Evolutionary conservation across 208 protist genomes (phyloP).

Genomic region (Trypanosoma cruzi): DNA sequence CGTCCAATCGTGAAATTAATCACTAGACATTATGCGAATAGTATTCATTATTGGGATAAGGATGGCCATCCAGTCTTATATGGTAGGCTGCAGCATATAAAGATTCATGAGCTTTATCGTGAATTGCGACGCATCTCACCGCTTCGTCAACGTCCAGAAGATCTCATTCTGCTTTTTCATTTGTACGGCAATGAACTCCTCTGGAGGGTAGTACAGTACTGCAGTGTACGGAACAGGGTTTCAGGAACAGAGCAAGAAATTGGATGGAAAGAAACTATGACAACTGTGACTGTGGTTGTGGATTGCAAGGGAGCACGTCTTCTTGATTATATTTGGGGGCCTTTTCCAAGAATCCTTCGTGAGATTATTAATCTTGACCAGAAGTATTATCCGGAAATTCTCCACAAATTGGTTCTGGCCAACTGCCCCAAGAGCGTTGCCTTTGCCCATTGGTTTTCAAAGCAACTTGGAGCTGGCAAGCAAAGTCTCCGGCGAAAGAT

Average conservation of each 20-base stretch:
- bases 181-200: slow-evolving; percentile 58
- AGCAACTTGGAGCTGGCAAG: slow-evolving; percentile 26
- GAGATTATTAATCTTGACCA: slow-evolving; percentile 40
- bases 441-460: slow-evolving; percentile 30
- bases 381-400: slow-evolving; percentile 51
- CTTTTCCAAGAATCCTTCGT: slow-evolving; percentile 40
- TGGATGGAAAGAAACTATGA: neutral
- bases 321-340: slow-evolving; percentile 34
- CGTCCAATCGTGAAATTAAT: slow-evolving; percentile 51
- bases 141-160: slow-evolving; percentile 42
- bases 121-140: slow-evolving; percentile 53
- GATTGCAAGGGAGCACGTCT: slow-evolving; percentile 46
- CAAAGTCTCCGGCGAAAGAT: slow-evolving; percentile 45
- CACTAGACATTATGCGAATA: slow-evolving; percentile 38
- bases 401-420: slow-evolving; percentile 60
- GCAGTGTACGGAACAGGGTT: slow-evolving; percentile 21
- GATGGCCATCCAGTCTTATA: slow-evolving; percentile 72
- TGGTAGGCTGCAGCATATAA: slow-evolving; percentile 31
- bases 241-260: slow-evolving; percentile 27
- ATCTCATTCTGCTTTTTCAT: slow-evolving; percentile 50
- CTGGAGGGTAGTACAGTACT: slow-evolving; percentile 51
- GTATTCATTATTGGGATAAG: slow-evolving; percentile 77
- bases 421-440: slow-evolving; percentile 48
- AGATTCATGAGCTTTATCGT: slow-evolving; percentile 36
- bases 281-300: slow-evolving; percentile 10